Evolutionary conservation across 345 rosid genomes (phyloP).

Genomic region (Streptanthus diversifolius): DNA sequence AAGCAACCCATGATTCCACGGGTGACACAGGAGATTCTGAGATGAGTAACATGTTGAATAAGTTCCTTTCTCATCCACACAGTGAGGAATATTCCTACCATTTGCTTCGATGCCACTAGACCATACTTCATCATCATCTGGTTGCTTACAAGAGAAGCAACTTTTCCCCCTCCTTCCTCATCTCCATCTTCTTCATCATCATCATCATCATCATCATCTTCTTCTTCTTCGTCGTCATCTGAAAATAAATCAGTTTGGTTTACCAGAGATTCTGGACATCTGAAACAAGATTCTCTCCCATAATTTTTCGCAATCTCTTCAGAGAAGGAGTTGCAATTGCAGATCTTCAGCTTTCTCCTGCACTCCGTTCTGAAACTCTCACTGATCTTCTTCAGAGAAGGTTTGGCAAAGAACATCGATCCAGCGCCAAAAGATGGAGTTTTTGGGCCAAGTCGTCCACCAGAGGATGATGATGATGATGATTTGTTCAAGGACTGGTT

Average conservation of each 20-base stretch:
- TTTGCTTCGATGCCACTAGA: slow-evolving; percentile 79
- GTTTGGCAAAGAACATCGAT: slow-evolving; percentile 64
- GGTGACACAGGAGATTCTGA: slow-evolving; percentile 62
- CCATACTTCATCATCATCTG: slow-evolving; percentile 55
- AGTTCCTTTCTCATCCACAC: slow-evolving; percentile 88
- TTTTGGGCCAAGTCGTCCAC: slow-evolving; percentile 24
- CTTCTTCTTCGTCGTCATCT: slow-evolving; percentile 68
- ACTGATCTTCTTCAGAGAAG: slow-evolving; percentile 73
- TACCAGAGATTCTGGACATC: slow-evolving; percentile 52
- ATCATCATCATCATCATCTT: slow-evolving; percentile 42
- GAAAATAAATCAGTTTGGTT: slow-evolving; percentile 56
- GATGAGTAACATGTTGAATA: slow-evolving; percentile 68
- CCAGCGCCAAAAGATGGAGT: slow-evolving; percentile 40
- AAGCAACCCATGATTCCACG: slow-evolving; percentile 93
- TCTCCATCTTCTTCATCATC: slow-evolving; percentile 29
- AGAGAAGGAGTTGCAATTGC: slow-evolving; percentile 55
- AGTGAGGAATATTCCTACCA: slow-evolving; percentile 94
- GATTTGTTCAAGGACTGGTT: slow-evolving; percentile 73
- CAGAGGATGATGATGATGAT: slow-evolving; percentile 7
- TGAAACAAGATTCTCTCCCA: slow-evolving; percentile 63
- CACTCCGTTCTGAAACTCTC: slow-evolving; percentile 77
- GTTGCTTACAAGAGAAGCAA: slow-evolving; percentile 34
- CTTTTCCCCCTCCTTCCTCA: slow-evolving; percentile 29
- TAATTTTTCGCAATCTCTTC: slow-evolving; percentile 52
- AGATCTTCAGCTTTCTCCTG: slow-evolving; percentile 65